Evolutionary conservation across 2,329 filamentous ascomycete species (phyloP), one percentile per base, ranked within the genome.

Genomic region (Purpureocillium lavendulum): DNA sequence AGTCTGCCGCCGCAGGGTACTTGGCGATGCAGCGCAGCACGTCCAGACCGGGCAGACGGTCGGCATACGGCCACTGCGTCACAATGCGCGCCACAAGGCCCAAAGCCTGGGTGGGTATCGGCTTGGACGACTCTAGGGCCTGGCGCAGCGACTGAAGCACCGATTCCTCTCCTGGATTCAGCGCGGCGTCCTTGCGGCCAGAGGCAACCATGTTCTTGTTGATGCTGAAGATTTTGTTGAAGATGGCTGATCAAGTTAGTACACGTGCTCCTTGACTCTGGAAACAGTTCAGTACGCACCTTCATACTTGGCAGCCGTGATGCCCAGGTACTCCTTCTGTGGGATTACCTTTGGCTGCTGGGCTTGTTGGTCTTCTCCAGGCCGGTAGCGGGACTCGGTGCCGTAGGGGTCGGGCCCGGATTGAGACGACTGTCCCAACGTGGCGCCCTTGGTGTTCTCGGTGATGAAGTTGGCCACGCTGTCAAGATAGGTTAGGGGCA

Each of bases 391-490:
- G 39, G 79, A 76, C 48, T 90, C 87, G 14, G 80, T 80, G 7
- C 87, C 87, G 67, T 80, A 87, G 1, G 87, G 82, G 60, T 94
- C 86, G 28, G 77, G 67, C 2, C 72, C 73, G 13, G 66, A 58
- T 7, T 59, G 67, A 35, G 72, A 65, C 13, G 69, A 57, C 49
- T 81, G 75, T 1, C 87, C 87, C n/a, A 95, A 65, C 1, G 82
- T 87, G 7, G 87, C 84, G 4, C 88, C 89, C 62, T 90, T 79
- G 1, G 89, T 94, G 55, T 97, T 97, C 40, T 84, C 75, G 9
- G 84, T 77, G 50, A 98, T 95, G 61, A 96, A 97, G 49, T 92
- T 85, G 7, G 89, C 87, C 13, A 96, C 88, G 56, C 88, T 86
- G 50, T 97, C 90, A 12, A 96, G 73, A 55, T 95, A 97, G 4